Base-by-base conservation (phyloP, 495 filamentous ascomycete species). In the Penicillium ochrochloron region DNA sequence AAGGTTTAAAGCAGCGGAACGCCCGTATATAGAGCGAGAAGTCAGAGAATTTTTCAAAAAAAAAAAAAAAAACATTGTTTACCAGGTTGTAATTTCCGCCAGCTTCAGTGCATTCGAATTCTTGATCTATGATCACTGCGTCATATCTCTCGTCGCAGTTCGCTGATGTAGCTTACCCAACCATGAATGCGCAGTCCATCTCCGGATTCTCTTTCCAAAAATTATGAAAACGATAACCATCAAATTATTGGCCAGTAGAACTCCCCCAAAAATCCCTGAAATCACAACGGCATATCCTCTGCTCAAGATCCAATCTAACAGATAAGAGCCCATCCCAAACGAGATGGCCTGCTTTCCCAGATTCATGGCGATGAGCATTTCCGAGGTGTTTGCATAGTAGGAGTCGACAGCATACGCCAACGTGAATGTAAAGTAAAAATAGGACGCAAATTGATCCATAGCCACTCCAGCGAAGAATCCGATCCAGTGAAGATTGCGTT, bases 301-400 rank as follows among this genome's bases (percentile, higher is more conserved):
- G 59, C 81, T 65, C 70, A 83, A 56, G 12, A 88, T 83, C 87
- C 86, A 89, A 59, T 81, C 76, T 23, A 89, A 73, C 50, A 89
- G 65, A 62, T 85, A 82, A 21, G 84, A 68, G 5, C 86, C 85
- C 77, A 88, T 85, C 3, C 85, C 87, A 64, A 89, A 88, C 56
- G 76, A 82, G 52, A 89, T 86, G 5, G 83, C 81, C 70, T 88
- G 85, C 62, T 89, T 89, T n/a, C 87, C 87, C 27, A 89, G 66
- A 63, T 88, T 88, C 85, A 89, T 88, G 3, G 84, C 85, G 65
- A 89, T 89, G 33, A 89, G 74, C 87, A 89, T 88, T 68, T 89
- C 86, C 0, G 76, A 80, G 11, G 82, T 82, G 57, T 86, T 87
- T 2, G 81, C 76, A n/a, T 80, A 78, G 66, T 88, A 87, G 14